Evolutionary conservation across 1,284 basidiomycete species (phyloP), one percentile per base, ranked within the genome.

Genomic region (Clitocybe nebularis): DNA sequence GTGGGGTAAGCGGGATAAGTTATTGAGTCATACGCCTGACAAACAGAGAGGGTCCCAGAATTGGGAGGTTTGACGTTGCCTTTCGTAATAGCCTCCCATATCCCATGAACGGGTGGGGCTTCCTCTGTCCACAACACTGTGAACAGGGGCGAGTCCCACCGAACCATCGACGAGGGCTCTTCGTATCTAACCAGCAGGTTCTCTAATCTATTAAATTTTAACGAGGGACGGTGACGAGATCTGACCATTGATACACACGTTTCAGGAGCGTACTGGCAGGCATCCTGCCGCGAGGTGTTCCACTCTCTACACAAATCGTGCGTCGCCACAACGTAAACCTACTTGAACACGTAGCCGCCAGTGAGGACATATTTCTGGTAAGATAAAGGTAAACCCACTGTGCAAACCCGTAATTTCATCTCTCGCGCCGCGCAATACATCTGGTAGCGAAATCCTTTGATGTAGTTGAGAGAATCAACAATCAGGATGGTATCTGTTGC

Each of bases 381-480:
- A n/a, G n/a, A n/a, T n/a, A n/a, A n/a, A n/a, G n/a, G n/a, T n/a
- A n/a, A 33, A 74, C 89, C 60, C 61, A 95, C 92, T 39, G 94
- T 97, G 59, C 88, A 90, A 5, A 90, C 84, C 19, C 93, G 73
- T 23, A 93, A 71, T 52, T 87, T 89, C 46, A 85, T 77, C 61
- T 98, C 95, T 35, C 93, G 72, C 3, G 93, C 93, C 0, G 91
- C 90, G 58, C 94, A 98, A 66, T 97, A 97, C 67, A 98, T 85
- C 66, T 99, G 95, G 63, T 99, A 99, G 26, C 95, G 80, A 59
- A 93, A 97, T 5, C 91, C 87, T 62, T 99, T 98, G 75, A 98
- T 98, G 64, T 99, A 97, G 59, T 97, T 95, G 51, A 90, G 79
- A 5, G 85, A 82, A 55, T 99, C 95, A 44, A 94, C 78, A 50